These are phyloP conservation scores for Picea engelmannii DNA, from an alignment of 83 land plant species.

Conservation along the genomic window DNA sequence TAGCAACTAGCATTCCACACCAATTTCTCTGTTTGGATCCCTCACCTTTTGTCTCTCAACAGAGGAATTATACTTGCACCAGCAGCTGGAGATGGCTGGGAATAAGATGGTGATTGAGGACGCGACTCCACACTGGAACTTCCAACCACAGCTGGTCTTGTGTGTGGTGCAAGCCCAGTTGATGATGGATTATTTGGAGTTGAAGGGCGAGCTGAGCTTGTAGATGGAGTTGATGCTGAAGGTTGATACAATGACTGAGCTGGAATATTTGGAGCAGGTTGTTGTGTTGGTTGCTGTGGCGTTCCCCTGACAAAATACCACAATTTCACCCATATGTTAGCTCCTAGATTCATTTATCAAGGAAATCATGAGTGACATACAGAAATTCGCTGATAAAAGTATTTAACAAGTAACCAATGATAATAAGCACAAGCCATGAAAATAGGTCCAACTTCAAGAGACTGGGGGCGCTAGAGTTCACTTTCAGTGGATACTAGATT, in stretches of 20 bases:
- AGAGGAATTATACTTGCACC: constrained; percentile 55
- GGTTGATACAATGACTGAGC: constrained; percentile 75
- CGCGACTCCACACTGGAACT: constrained; percentile 12
- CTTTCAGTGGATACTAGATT: too few relatives aligned
- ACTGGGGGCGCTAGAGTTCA: too few relatives aligned
- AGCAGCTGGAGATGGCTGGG: constrained; percentile 62
- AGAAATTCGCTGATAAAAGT: too few relatives aligned
- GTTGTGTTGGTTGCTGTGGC: constrained; percentile 24
- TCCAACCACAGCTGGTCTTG: background rate
- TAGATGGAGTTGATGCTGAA: constrained; percentile 35
- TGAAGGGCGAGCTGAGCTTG: constrained; percentile 40
- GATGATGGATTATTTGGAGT: constrained; percentile 33
- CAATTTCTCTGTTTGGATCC: background rate
- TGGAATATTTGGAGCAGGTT: constrained; percentile 26
- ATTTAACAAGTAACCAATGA: too few relatives aligned
- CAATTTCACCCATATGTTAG: too few relatives aligned
- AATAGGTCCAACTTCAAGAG: too few relatives aligned
- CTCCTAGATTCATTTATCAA: too few relatives aligned
- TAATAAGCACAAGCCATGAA: too few relatives aligned
- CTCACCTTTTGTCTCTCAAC: constrained; percentile 70
- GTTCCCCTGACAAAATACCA: too few relatives aligned
- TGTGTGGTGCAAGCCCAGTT: constrained; percentile 12
- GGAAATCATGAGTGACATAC: too few relatives aligned
- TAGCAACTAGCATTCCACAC: background rate
- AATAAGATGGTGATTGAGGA: constrained; percentile 47